Evolutionary conservation across 805 yeast species (phyloP).

Genomic region (Lipomyces orientalis): DNA sequence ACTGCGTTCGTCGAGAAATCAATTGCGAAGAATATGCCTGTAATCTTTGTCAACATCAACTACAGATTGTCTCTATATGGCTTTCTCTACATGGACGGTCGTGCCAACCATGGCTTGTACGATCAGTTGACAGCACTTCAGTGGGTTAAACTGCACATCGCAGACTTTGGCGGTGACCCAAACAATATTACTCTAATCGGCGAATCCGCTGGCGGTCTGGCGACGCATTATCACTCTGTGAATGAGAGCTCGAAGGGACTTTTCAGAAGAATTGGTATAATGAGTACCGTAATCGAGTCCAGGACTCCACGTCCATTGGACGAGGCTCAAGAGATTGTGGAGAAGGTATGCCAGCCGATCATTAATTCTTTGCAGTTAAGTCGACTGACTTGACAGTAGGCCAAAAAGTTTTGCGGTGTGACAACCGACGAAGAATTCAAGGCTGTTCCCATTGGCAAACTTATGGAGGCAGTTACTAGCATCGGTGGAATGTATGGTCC

Average conservation of each 20-base stretch:
- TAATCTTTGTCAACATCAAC: constrained; percentile 49
- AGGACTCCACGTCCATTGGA: constrained; percentile 36
- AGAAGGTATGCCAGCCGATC: constrained; percentile 18
- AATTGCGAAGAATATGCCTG: constrained; percentile 38
- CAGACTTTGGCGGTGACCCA: constrained; percentile 56
- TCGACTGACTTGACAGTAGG: constrained; percentile 7
- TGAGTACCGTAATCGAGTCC: constrained; percentile 43
- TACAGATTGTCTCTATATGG: constrained; percentile 50
- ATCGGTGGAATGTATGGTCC: constrained; percentile 41
- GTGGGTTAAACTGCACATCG: constrained; percentile 54
- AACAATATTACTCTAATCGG: constrained; percentile 53
- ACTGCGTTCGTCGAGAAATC: constrained; percentile 40
- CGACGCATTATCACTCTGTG: constrained; percentile 49
- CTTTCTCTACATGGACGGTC: constrained; percentile 48
- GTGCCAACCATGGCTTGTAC: constrained; percentile 52
- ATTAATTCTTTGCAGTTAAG: neutral
- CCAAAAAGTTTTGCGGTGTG: constrained; percentile 26
- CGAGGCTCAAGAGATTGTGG: constrained; percentile 36
- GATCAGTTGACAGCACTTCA: constrained; percentile 55
- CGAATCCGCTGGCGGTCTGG: constrained; percentile 55
- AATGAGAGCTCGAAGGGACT: constrained; percentile 31
- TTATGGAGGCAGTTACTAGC: constrained; percentile 40
- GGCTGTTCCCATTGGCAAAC: constrained; percentile 36
- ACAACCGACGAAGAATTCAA: constrained; percentile 36
- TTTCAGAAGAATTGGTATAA: constrained; percentile 40